Conservation (phyloP, 129 eudicot genomes). For the Pseudognaphalium luteoalbum region DNA sequence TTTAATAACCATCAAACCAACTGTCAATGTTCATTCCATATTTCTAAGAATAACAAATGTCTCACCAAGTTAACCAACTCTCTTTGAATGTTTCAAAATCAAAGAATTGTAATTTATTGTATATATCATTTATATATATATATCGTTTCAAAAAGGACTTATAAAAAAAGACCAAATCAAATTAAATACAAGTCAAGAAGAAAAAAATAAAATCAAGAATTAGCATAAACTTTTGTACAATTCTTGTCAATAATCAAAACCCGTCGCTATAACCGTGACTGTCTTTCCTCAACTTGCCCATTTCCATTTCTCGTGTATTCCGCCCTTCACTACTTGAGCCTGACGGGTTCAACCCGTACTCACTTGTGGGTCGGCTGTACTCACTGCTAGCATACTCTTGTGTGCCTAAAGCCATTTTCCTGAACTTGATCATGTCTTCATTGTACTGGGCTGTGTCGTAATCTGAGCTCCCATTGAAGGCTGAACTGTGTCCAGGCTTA, state of each 20-base stretch:
- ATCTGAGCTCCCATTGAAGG: slow-evolving; percentile 74
- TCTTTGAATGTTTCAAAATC: slow-evolving; percentile 22
- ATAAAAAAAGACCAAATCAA: background rate
- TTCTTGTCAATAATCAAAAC: slow-evolving; percentile 33
- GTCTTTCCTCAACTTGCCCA: slow-evolving; percentile 54
- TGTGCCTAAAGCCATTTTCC: slow-evolving; percentile 76
- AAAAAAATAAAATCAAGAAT: slow-evolving; percentile 1
- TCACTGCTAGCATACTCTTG: slow-evolving; percentile 72
- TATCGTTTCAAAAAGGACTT: slow-evolving; percentile 20
- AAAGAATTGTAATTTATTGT: slow-evolving; percentile 23
- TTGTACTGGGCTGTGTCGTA: slow-evolving; percentile 74
- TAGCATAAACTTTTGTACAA: slow-evolving; percentile 34
- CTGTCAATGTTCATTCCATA: slow-evolving; percentile 25
- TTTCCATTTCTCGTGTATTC: slow-evolving; percentile 78
- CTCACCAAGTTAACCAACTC: slow-evolving; percentile 27
- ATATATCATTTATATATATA: background rate
- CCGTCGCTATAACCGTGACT: slow-evolving; percentile 51
- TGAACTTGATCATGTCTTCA: slow-evolving; percentile 72
- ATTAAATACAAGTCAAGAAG: slow-evolving; percentile 19
- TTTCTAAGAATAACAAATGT: slow-evolving; percentile 5
- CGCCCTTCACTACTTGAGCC: slow-evolving; percentile 85
- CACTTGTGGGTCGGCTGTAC: slow-evolving; percentile 77
- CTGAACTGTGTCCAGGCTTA: slow-evolving; percentile 76
- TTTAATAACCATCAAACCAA: slow-evolving; percentile 22
- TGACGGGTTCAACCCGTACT: slow-evolving; percentile 75